Evolutionary conservation across 495 filamentous ascomycete species (phyloP).

Genomic region (Stereocaulon alpinum): DNA sequence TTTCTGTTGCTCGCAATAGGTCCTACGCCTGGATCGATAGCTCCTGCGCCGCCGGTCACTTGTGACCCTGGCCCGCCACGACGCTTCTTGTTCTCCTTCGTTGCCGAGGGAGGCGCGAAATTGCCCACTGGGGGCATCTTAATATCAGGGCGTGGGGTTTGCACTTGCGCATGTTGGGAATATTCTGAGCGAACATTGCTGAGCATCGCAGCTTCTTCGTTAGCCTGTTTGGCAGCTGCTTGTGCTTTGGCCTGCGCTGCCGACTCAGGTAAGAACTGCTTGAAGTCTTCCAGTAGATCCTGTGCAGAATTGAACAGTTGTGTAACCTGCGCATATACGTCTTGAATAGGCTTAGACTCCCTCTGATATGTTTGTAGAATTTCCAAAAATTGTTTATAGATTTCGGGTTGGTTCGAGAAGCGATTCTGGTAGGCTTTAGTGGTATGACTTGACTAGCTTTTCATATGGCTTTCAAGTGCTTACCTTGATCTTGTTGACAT

Average conservation of each 20-base stretch:
- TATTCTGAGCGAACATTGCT: slow-evolving; percentile 53
- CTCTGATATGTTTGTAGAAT: slow-evolving; percentile 98
- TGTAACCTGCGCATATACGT: slow-evolving; percentile 97
- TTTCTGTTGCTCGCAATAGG: slow-evolving; percentile 18
- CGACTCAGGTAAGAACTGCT: slow-evolving; percentile 96
- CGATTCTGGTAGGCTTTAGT: slow-evolving; percentile 56
- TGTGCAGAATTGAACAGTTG: slow-evolving; percentile 85
- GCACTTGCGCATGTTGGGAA: slow-evolving; percentile 33
- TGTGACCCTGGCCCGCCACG: slow-evolving; percentile 35
- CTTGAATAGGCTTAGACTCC: slow-evolving; percentile 95
- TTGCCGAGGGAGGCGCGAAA: slow-evolving; percentile 71
- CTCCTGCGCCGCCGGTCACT: slow-evolving; percentile 20
- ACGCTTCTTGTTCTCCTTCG: slow-evolving; percentile 75
- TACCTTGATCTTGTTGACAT: slow-evolving; percentile 99
- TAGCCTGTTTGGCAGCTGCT: slow-evolving; percentile 49
- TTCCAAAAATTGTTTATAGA: slow-evolving; percentile 98
- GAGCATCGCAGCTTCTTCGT: slow-evolving; percentile 55
- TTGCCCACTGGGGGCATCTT: slow-evolving; percentile 92
- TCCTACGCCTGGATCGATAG: slow-evolving; percentile 14
- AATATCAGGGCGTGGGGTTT: slow-evolving; percentile 43
- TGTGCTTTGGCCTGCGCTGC: slow-evolving; percentile 77
- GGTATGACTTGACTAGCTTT: neutral
- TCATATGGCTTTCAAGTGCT: slow-evolving; percentile 14
- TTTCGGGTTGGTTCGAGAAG: slow-evolving; percentile 88
- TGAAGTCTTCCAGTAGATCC: slow-evolving; percentile 97